These are phyloP conservation scores for Panicum hallii DNA, from an alignment of 202 grass and related monocot genomes.

Conservation along the genomic window DNA sequence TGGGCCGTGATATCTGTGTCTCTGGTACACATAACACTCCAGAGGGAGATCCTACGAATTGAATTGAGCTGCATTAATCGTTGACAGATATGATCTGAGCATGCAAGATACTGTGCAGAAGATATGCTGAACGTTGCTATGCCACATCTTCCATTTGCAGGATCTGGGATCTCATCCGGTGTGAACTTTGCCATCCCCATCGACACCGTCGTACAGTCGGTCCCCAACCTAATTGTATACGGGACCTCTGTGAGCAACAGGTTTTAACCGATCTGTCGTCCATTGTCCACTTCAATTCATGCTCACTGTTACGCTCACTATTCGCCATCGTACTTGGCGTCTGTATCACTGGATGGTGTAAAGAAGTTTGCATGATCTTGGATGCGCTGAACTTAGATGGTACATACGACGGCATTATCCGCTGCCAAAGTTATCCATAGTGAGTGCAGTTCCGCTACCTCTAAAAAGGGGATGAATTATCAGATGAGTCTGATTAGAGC, in stretches of 20 bases:
- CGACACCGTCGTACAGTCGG: constrained; percentile 68
- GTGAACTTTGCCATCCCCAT: constrained; percentile 90
- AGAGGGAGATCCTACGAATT: constrained; percentile 17
- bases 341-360: not conserved
- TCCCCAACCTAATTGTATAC: constrained; percentile 77
- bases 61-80: constrained; percentile 24
- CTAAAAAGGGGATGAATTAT: not conserved
- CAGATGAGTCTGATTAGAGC: not conserved
- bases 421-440: not conserved
- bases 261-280: constrained; percentile 45
- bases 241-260: constrained; percentile 75
- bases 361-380: not conserved
- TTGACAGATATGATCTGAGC: not conserved
- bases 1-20: constrained; percentile 26
- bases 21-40: not conserved
- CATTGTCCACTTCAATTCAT: constrained; percentile 10
- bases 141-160: constrained; percentile 51
- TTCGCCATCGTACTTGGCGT: not conserved
- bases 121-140: constrained; percentile 21
- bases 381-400: not conserved
- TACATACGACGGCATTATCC: not conserved
- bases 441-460: not conserved
- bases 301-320: not conserved
- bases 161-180: constrained; percentile 86
- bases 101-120: constrained; percentile 26